Conservation (phyloP, 441 rosid genomes). For the Euphorbia schlechtendalii region DNA sequence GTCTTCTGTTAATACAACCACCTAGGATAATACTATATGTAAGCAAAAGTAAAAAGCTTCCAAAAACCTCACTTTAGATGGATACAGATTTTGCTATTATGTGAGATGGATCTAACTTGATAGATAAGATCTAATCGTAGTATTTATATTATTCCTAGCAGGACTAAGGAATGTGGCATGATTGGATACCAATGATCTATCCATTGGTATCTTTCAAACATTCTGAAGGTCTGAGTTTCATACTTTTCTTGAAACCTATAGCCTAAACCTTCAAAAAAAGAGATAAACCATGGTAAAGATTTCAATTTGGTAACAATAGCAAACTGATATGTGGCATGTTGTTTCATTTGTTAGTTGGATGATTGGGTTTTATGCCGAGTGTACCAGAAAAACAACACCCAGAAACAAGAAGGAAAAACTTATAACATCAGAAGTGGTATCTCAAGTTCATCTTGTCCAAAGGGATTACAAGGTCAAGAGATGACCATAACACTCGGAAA, state of each 20-base stretch:
- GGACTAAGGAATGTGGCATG: too few species aligned
- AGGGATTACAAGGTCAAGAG: conserved; percentile 34
- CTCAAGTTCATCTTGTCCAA: conserved; percentile 11
- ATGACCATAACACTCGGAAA: background rate
- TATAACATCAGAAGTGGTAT: conserved; percentile 9
- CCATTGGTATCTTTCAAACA: background rate
- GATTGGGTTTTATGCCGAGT: conserved; percentile 41
- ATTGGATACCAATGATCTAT: background rate
- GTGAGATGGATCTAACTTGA: background rate
- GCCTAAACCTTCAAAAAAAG: background rate
- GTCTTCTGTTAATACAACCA: background rate
- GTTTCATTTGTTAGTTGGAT: conserved; percentile 30
- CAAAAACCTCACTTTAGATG: background rate
- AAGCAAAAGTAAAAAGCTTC: background rate
- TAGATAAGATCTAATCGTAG: too few species aligned
- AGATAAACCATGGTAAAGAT: background rate
- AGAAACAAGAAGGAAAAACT: conserved; percentile 9
- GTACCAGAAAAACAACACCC: conserved; percentile 15
- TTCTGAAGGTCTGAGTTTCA: background rate
- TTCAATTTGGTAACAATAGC: background rate
- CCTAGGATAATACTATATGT: background rate
- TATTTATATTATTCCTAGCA: too few species aligned
- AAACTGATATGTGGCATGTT: background rate
- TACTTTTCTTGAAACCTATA: background rate
- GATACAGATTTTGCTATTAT: background rate